Base-by-base conservation (phyloP, 805 yeast genomes). In the Yamadazyma sp. region DNA sequence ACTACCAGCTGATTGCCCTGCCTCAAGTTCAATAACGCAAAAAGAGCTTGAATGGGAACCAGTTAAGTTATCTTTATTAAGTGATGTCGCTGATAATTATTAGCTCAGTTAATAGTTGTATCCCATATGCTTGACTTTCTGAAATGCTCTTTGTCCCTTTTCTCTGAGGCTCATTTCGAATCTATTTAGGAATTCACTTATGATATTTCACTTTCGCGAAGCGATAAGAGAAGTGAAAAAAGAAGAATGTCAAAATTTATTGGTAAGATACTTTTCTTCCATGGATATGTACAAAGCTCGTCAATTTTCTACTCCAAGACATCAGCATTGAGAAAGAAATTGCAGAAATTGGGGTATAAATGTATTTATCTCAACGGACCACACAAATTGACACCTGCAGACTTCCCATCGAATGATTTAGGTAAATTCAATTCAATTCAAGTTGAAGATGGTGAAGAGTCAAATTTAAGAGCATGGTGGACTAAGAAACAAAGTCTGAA, bases 211-310 rank as follows among this genome's bases (percentile, higher is more conserved):
- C n/a, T n/a, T n/a, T n/a, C n/a, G n/a, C n/a, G n/a, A n/a, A n/a
- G n/a, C n/a, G n/a, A n/a, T n/a, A n/a, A n/a, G n/a, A n/a, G n/a
- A n/a, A n/a, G n/a, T n/a, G n/a, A n/a, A n/a, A n/a, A n/a, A n/a
- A n/a, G n/a, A n/a, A n/a, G 14, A 11, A 32, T 32, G 35, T 26
- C 30, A 14, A 21, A 18, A 9, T 34, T 17, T 18, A 34, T 28
- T 17, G 73, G 68, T 9, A 80, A 79, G 47, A 69, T 91, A 18
- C 66, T 91, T n/a, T 91, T 93, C 59, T 65, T 93, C 19, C 98
- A 91, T 47, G 98, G 98, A 0, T 88, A 80, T 58, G 78, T 89
- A 11, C 96, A 91, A 67, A 82, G 80, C 43, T 91, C 91, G 5
- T 72, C 82, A 27, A 71, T 82, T 10, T 91, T 91, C 61, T 82